These are phyloP conservation scores for Phialocephala sp. DNA, from an alignment of 2,329 filamentous ascomycete species.

Conservation along the genomic window DNA sequence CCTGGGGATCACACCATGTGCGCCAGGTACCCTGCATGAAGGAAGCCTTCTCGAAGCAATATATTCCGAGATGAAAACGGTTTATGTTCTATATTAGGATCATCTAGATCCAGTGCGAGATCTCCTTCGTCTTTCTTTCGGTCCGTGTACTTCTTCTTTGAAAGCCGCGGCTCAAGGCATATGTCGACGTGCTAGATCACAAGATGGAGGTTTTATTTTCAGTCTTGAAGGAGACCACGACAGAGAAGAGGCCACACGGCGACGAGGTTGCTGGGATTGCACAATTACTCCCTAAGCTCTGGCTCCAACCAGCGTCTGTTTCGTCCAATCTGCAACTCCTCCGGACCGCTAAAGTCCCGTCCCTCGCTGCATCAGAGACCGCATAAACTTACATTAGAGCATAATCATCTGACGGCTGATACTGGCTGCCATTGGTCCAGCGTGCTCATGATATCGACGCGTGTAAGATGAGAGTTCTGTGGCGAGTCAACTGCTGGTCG, in stretches of 20 bases:
- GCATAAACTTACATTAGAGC: conserved; percentile 16
- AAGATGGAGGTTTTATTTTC: not conserved
- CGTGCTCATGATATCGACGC: not conserved
- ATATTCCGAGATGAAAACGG: conserved; percentile 12
- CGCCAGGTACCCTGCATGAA: conserved; percentile 2
- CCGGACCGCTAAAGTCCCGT: conserved; percentile 4
- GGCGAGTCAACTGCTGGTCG: conserved; percentile 1
- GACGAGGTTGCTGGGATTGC: not conserved
- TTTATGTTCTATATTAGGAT: conserved; percentile 1
- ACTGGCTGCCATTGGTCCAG: conserved; percentile 10
- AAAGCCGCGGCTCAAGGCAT: not conserved
- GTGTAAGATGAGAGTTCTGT: conserved; percentile 17
- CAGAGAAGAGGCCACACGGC: not conserved
- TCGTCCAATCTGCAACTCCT: conserved; percentile 6
- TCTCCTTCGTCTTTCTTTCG: not conserved
- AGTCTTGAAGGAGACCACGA: not conserved
- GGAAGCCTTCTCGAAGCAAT: conserved; percentile 20
- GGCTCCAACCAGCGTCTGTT: conserved; percentile 8
- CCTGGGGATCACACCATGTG: not conserved
- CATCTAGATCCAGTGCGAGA: not conserved
- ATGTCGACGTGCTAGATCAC: conserved; percentile 4
- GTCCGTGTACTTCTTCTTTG: not conserved
- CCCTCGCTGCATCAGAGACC: not conserved
- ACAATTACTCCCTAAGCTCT: not conserved
- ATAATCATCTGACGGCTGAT: conserved; percentile 17